Conservation (phyloP, 306 rosid species). For the Malus fusca region DNA sequence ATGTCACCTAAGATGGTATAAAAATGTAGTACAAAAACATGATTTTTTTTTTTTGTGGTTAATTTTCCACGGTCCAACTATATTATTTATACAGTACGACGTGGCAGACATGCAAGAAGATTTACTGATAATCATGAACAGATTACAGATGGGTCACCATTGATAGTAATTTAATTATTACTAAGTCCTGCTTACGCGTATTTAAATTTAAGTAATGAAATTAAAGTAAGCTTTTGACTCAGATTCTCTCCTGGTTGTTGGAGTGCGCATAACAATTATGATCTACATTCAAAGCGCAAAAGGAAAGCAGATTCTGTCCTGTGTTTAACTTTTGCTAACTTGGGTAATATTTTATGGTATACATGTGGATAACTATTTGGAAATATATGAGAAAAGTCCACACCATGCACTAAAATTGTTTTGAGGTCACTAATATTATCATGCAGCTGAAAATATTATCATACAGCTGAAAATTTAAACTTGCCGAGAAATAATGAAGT, state of each 20-base stretch:
- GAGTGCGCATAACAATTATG: not conserved
- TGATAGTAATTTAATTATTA: not conserved
- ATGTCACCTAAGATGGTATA: no score
- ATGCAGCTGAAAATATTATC: not conserved
- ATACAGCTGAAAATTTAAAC: not conserved
- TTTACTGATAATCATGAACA: not conserved
- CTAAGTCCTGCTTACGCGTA: not conserved
- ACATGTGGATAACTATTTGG: not conserved
- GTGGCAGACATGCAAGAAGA: not conserved
- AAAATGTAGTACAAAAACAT: no score
- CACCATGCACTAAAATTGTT: not conserved
- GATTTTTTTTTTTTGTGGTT: no score
- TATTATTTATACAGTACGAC: not conserved
- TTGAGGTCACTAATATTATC: not conserved
- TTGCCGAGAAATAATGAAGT: not conserved
- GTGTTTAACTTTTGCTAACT: not conserved
- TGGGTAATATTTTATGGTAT: not conserved
- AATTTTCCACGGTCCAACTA: not conserved
- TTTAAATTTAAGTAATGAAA: not conserved
- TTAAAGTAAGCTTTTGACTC: not conserved
- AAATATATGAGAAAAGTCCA: not conserved
- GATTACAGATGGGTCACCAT: not conserved
- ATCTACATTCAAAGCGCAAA: conserved; percentile 4
- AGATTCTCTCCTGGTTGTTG: conserved; percentile 2
- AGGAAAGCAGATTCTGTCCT: not conserved